Percentiles rank a stretch among this genome's conserved stretches.
phyloP scores from a whole-genome alignment of 306 rosid species.

The Argentina anserina region DNA sequence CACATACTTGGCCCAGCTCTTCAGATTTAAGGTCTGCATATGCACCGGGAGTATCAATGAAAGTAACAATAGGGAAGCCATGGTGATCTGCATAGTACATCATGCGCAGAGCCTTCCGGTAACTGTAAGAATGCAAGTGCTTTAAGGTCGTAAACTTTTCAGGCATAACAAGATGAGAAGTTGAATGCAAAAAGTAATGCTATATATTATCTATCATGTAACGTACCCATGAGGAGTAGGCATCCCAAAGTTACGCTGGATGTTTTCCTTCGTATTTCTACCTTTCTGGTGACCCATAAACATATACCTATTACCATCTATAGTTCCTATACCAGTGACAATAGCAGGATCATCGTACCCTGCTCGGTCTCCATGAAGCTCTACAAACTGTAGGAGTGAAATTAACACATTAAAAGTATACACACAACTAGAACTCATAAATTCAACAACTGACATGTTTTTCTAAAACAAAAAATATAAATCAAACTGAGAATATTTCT shows the following conservation, averaged over 20 bases:
- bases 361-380: constrained; percentile 92
- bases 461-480: not conserved
- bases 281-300: constrained; percentile 99
- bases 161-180: constrained; percentile 10
- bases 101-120: constrained; percentile 88
- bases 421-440: constrained; percentile 26
- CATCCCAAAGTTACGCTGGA: constrained; percentile 94
- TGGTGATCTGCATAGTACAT: constrained; percentile 93
- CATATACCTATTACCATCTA: constrained; percentile 81
- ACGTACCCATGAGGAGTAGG: constrained; percentile 99
- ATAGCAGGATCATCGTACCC: constrained; percentile 99
- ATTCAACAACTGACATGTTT: not conserved
- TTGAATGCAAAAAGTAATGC: constrained; percentile 3
- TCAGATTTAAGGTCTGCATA: constrained; percentile 92
- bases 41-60: constrained; percentile 97
- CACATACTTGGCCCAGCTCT: constrained; percentile 79
- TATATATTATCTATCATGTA: constrained; percentile 14
- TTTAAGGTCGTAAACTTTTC: not conserved
- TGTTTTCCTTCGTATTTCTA: constrained; percentile 90
- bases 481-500: constrained; percentile 16
- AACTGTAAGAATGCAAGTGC: constrained; percentile 47
- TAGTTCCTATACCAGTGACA: constrained; percentile 85
- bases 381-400: constrained; percentile 65
- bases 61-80: constrained; percentile 80
- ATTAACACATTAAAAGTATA: constrained; percentile 13